These are phyloP conservation scores for Zygosaccharomyces bisporus DNA, from an alignment of 805 yeast species.

Conservation along the genomic window DNA sequence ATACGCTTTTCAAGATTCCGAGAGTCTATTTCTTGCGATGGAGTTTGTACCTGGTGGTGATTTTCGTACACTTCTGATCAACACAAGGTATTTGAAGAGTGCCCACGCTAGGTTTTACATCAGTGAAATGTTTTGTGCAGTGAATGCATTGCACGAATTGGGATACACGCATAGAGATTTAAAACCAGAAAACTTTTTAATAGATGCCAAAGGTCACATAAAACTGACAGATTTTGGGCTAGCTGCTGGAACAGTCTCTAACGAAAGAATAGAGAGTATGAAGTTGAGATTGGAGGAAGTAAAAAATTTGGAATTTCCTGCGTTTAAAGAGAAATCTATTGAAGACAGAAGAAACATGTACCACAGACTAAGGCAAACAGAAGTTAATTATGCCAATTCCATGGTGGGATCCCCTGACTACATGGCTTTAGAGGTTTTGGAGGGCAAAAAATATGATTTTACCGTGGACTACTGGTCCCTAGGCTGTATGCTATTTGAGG, in stretches of 20 bases:
- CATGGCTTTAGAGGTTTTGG: constrained; percentile 96
- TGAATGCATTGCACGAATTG: constrained; percentile 86
- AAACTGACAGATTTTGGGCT: constrained; percentile 94
- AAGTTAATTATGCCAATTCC: constrained; percentile 85
- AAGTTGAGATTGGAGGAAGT: constrained; percentile 62
- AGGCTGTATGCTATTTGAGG: constrained; percentile 95
- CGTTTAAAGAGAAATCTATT: constrained; percentile 65
- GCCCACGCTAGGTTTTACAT: constrained; percentile 94
- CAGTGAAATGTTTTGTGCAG: constrained; percentile 94
- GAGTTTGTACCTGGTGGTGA: constrained; percentile 99
- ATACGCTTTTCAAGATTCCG: constrained; percentile 92
- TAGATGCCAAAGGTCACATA: constrained; percentile 87
- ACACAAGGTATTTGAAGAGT: constrained; percentile 88
- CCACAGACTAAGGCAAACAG: constrained; percentile 67
- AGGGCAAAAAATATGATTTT: constrained; percentile 88
- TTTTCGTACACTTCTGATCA: constrained; percentile 87
- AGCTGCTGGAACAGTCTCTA: constrained; percentile 94
- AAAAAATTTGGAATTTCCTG: constrained; percentile 66
- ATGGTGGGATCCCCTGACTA: constrained; percentile 98
- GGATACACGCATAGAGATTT: constrained; percentile 97
- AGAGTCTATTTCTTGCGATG: constrained; percentile 92
- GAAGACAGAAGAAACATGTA: constrained; percentile 85
- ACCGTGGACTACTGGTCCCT: constrained; percentile 99
- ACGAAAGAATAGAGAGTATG: constrained; percentile 92
- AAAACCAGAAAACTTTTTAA: constrained; percentile 90